phyloP scores from a whole-genome alignment of 1,284 basidiomycete genomes.

The Ceratobasidium theobromae region DNA sequence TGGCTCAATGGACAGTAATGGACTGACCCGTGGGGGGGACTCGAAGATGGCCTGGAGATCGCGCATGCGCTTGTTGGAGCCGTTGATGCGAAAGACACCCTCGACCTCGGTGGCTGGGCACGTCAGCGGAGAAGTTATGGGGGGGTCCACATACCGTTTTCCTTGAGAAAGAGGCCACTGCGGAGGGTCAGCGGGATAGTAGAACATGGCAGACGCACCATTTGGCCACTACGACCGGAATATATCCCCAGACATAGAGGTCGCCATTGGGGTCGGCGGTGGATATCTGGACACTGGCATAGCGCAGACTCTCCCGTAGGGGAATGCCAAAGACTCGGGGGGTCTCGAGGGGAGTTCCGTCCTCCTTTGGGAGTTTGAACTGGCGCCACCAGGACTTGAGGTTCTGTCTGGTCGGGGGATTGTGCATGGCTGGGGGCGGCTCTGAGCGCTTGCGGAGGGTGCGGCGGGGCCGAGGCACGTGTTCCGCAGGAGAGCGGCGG shows the following conservation, averaged over 20 bases:
- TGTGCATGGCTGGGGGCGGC: neutral
- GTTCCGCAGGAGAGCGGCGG: slow-evolving; percentile 8
- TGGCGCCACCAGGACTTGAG: slow-evolving; percentile 84
- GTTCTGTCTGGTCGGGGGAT: slow-evolving; percentile 50
- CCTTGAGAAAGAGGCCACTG: slow-evolving; percentile 88
- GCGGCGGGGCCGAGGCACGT: slow-evolving; percentile 14
- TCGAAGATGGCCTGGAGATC: slow-evolving; percentile 93
- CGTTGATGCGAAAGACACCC: slow-evolving; percentile 93
- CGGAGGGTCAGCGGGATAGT: slow-evolving; percentile 15
- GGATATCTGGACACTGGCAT: slow-evolving; percentile 92
- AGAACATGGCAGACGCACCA: slow-evolving; percentile 60
- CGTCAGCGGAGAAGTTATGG: slow-evolving; percentile 6
- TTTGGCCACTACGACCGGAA: slow-evolving; percentile 96
- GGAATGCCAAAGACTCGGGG: slow-evolving; percentile 76
- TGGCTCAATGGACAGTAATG: neutral
- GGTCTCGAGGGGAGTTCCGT: neutral
- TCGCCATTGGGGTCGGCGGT: slow-evolving; percentile 83
- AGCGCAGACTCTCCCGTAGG: slow-evolving; percentile 78
- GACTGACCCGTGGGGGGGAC: slow-evolving; percentile 76
- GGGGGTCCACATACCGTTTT: slow-evolving; percentile 61
- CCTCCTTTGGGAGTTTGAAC: slow-evolving; percentile 62
- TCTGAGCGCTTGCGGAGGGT: slow-evolving; percentile 17
- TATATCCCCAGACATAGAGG: slow-evolving; percentile 88
- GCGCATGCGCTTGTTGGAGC: slow-evolving; percentile 92
- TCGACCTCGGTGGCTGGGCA: slow-evolving; percentile 84